phyloP scores from a whole-genome alignment of 2,329 filamentous ascomycete genomes.

The Fusarium sp. region DNA sequence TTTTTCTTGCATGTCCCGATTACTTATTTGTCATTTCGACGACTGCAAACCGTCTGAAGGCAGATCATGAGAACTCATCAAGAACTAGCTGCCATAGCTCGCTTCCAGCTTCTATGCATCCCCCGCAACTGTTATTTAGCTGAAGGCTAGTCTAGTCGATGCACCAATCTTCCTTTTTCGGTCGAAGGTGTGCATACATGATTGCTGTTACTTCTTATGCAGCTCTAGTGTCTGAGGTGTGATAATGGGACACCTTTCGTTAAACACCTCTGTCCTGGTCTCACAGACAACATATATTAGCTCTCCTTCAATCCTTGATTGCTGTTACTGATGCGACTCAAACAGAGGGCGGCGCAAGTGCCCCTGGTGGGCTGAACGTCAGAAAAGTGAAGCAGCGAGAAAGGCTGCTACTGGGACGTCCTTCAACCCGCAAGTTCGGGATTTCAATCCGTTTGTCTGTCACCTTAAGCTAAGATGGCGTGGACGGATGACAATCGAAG shows the following conservation, averaged over 20 bases:
- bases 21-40: neutral
- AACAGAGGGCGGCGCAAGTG: too few species aligned
- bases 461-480: too few species aligned
- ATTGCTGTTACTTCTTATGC: neutral
- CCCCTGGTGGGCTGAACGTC: too few species aligned
- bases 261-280: too few species aligned
- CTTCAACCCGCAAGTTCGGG: too few species aligned
- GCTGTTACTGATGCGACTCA: too few species aligned
- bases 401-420: too few species aligned
- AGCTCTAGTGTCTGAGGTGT: neutral
- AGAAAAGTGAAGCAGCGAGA: too few species aligned
- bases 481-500: too few species aligned
- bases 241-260: neutral
- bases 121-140: constrained; percentile 7
- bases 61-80: constrained; percentile 17
- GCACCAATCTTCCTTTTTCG: neutral
- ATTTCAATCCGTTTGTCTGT: too few species aligned
- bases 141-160: constrained; percentile 1
- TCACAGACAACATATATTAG: too few species aligned
- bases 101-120: neutral
- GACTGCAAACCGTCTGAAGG: neutral
- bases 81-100: neutral
- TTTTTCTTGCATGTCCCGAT: neutral
- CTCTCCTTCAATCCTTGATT: too few species aligned
- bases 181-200: neutral